A percentile compares a stretch with the other conserved stretches of the same genome.
Conservation (phyloP, 345 rosid genomes). For the Bruguiera parviflora region DNA sequence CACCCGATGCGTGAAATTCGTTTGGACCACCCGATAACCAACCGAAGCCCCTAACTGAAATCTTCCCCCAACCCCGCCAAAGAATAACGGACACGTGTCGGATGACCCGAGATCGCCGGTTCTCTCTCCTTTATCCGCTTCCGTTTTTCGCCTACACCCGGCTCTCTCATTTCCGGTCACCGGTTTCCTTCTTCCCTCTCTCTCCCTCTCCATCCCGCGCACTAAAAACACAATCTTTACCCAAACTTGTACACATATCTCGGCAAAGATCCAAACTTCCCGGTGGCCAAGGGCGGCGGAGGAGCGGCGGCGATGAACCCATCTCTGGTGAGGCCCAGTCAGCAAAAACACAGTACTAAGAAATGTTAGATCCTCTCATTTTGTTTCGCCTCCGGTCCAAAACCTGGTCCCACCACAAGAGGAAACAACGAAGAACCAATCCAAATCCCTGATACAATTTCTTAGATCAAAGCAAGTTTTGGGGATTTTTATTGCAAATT, state of each 20-base stretch:
- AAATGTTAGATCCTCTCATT: constrained; percentile 27
- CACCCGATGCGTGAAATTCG: background rate
- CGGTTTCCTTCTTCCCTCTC: constrained; percentile 8
- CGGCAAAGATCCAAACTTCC: constrained; percentile 12
- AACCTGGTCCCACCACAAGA: constrained; percentile 24
- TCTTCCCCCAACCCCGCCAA: background rate
- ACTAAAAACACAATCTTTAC: background rate
- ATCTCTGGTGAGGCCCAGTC: constrained; percentile 8
- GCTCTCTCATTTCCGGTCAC: background rate
- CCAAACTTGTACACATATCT: too few species aligned
- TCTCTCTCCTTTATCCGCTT: background rate
- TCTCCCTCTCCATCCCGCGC: background rate
- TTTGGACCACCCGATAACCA: background rate
- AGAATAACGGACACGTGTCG: constrained; percentile 18
- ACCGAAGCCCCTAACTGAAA: too few species aligned
- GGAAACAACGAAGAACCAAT: background rate
- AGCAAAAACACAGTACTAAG: background rate
- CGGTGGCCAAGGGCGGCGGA: constrained; percentile 6
- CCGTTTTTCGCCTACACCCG: background rate
- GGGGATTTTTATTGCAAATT: background rate
- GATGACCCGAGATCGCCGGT: too few species aligned
- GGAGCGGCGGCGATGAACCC: constrained; percentile 9
- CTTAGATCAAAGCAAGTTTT: background rate
- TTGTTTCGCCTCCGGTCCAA: constrained; percentile 20
- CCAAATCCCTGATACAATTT: background rate